These are phyloP conservation scores for Paecilomyces sp. DNA, from an alignment of 2,329 filamentous ascomycete genomes.

Conservation along the genomic window DNA sequence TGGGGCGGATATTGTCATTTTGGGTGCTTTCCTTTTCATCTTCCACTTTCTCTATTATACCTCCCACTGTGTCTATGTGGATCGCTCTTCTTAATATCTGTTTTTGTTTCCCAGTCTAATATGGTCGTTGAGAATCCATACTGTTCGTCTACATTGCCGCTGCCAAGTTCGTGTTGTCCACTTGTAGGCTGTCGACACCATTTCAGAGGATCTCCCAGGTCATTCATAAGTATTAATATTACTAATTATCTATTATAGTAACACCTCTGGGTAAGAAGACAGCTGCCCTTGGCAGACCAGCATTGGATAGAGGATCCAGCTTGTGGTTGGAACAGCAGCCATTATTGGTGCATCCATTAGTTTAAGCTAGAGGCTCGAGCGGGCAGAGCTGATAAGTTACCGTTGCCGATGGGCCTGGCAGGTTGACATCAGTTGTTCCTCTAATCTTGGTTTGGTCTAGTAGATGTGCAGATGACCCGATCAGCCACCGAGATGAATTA, in stretches of 20 bases:
- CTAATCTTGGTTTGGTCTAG: neutral
- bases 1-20: neutral
- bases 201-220: no score
- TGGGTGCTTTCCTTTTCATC: neutral
- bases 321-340: neutral
- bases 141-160: neutral
- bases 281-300: neutral
- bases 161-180: neutral
- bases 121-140: neutral
- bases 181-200: neutral
- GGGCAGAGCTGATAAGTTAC: neutral
- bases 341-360: neutral
- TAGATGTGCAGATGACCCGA: neutral
- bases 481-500: neutral
- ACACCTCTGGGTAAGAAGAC: neutral
- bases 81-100: neutral
- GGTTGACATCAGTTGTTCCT: neutral
- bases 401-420: neutral
- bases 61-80: neutral
- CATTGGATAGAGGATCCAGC: neutral
- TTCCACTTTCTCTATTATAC: conserved; percentile 1
- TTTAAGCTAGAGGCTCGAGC: neutral
- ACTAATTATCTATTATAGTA: no score
- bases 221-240: no score
- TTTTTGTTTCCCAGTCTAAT: neutral